phyloP scores from a whole-genome alignment of 2,329 filamentous ascomycete species.

The Xylaria polymorpha region DNA sequence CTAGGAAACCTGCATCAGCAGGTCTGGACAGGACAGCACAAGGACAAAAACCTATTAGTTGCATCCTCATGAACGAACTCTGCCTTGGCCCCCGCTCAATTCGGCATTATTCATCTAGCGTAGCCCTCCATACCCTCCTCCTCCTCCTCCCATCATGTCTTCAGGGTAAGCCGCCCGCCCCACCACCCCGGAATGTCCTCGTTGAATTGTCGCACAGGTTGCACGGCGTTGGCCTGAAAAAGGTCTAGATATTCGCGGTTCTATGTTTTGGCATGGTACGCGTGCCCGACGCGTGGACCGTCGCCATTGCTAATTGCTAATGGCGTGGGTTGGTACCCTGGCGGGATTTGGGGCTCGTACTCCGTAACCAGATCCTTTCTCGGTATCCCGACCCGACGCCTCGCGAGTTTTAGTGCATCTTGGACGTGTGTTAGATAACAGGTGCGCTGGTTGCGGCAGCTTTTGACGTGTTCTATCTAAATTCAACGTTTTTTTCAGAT shows the following conservation, averaged over 20 bases:
- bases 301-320: conserved; percentile 28
- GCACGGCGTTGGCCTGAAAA: conserved; percentile 27
- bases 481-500: conserved; percentile 29
- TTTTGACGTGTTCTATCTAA: conserved; percentile 39
- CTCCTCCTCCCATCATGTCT: conserved; percentile 18
- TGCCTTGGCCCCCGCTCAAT: conserved; percentile 31
- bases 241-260: conserved; percentile 26
- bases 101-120: conserved; percentile 15
- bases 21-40: conserved; percentile 27
- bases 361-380: conserved; percentile 21
- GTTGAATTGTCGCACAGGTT: conserved; percentile 22
- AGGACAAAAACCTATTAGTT: conserved; percentile 24
- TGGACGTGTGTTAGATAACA: conserved; percentile 39
- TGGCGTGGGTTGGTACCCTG: conserved; percentile 7
- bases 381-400: conserved; percentile 32
- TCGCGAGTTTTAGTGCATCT: conserved; percentile 33
- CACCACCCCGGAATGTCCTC: conserved; percentile 22
- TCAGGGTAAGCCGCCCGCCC: conserved; percentile 34
- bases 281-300: conserved; percentile 20
- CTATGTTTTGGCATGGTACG: conserved; percentile 26
- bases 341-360: conserved; percentile 27
- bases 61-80: conserved; percentile 30
- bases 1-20: conserved; percentile 25
- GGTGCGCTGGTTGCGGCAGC: conserved; percentile 41
- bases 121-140: too few species aligned